Evolutionary conservation across 192 early-diverging fungal genomes (phyloP), one percentile per base, ranked within the genome.

Genomic region (Coemansia sp.): DNA sequence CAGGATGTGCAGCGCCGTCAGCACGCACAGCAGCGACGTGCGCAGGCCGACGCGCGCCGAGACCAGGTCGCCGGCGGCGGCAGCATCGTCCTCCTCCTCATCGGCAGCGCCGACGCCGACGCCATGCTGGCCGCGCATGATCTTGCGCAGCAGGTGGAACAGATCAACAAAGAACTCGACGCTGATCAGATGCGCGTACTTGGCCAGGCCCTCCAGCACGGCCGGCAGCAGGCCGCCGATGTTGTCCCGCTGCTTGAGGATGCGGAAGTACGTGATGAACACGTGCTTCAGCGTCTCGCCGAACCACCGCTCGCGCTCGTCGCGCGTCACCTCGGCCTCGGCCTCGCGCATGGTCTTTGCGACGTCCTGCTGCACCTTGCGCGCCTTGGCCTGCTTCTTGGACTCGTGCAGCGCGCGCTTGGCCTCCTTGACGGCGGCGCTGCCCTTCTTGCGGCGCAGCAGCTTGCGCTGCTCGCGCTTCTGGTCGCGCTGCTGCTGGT

Each of bases 131-230:
- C 83, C 82, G 42, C 84, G 74, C 83, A 93, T 91, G 20, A 98
- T 93, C 43, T 86, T 88, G 70, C 94, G 93, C 25, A 99, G 84
- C 20, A 92, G 84, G 24, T 89, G 83, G 45, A 99, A 75, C 67
- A 99, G 76, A 76, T 98, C 96, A 6, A 89, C 84, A 76, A 97
- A 99, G 62, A 96, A 97, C 62, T 99, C 96, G 24, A 99, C 89
- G 67, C 92, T 96, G 77, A 99, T 99, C 38, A 99, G 77, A 76
- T 98, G 97, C 12, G 96, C 93, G 84, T 95, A 98, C 64, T 88
- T 85, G 59, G 67, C 77, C 64, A 68, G 65, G 22, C 90, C 86
- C 71, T 90, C 89, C 36, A 89, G 80, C 11, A 90, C 90, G 6
- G 86, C 75, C 17, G 89, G 86, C 17, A 91, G 59, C 39, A 89